phyloP scores from a whole-genome alignment of 2,329 filamentous ascomycete genomes.

The Acarospora socialis region DNA sequence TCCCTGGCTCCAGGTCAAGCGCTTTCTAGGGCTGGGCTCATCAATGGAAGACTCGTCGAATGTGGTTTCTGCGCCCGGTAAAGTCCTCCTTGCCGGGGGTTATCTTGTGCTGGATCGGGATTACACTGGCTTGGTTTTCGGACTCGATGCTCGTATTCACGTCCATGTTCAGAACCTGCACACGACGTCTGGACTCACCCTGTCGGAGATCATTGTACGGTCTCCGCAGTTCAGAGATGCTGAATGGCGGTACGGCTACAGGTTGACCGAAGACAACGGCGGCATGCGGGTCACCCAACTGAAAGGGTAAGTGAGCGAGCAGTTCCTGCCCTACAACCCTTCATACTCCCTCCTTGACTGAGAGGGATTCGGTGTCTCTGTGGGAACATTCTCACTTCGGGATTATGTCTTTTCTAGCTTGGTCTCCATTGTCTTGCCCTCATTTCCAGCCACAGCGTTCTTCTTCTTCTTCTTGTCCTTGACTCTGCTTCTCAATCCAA shows the following conservation, averaged over 20 bases:
- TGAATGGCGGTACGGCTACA: conserved; percentile 75
- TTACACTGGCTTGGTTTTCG: conserved; percentile 62
- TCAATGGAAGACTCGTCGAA: too few relatives aligned
- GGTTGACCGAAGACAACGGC: conserved; percentile 53
- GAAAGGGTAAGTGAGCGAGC: conserved; percentile 55
- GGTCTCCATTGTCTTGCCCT: neutral
- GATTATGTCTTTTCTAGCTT: neutral
- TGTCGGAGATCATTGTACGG: conserved; percentile 64
- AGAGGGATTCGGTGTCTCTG: conserved; percentile 17
- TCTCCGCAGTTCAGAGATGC: conserved; percentile 86
- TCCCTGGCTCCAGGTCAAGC: too few relatives aligned
- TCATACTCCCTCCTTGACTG: neutral
- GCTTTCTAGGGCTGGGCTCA: too few relatives aligned
- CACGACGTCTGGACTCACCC: conserved; percentile 45
- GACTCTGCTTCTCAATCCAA: neutral
- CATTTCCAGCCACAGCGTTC: neutral
- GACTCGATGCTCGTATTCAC: conserved; percentile 50
- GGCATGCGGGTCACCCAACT: conserved; percentile 71
- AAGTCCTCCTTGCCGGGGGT: conserved; percentile 86
- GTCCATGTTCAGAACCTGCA: conserved; percentile 41
- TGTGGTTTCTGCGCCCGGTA: conserved; percentile 82
- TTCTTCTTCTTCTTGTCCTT: neutral
- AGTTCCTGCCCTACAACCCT: neutral
- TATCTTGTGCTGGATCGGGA: conserved; percentile 84
- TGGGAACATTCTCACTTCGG: too few relatives aligned